Conservation (phyloP, 768 basidiomycete genomes). For the Nidularia pulvinata region DNA sequence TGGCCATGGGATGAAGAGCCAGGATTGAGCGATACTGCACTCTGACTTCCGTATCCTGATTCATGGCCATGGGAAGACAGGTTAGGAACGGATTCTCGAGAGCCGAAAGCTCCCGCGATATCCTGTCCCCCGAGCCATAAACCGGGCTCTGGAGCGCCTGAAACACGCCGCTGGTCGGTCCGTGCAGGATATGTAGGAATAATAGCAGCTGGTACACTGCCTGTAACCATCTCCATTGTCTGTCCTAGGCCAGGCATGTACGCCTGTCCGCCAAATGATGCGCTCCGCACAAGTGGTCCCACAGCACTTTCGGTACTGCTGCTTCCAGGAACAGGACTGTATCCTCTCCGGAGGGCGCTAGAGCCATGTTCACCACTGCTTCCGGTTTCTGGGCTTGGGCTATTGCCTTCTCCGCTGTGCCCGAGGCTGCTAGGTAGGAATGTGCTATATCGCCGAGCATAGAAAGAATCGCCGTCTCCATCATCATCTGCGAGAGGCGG, state of each 20-base stretch:
- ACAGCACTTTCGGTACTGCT: constrained; percentile 18
- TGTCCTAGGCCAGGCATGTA: constrained; percentile 10
- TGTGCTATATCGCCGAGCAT: neutral
- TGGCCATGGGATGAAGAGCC: constrained; percentile 12
- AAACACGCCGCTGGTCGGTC: constrained; percentile 4
- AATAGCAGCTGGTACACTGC: constrained; percentile 4
- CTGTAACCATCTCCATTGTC: constrained; percentile 4
- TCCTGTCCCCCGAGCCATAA: constrained; percentile 2
- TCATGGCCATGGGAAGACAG: too few relatives aligned
- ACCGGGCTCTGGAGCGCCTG: neutral
- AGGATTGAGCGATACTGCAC: too few relatives aligned
- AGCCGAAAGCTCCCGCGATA: neutral
- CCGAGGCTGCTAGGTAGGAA: constrained; percentile 6
- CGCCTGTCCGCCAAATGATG: constrained; percentile 17
- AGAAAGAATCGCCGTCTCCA: constrained; percentile 10
- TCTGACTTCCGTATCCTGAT: too few relatives aligned
- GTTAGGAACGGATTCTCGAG: too few relatives aligned
- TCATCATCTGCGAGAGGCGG: constrained; percentile 25
- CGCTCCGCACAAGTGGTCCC: constrained; percentile 5
- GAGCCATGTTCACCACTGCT: neutral
- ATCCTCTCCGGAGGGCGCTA: too few relatives aligned
- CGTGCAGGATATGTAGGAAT: neutral
- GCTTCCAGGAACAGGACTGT: constrained; percentile 7
- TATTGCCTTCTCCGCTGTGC: constrained; percentile 9
- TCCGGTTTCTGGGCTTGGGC: constrained; percentile 3